Conservation (phyloP, 345 rosid species). For the Aegle marmelos region DNA sequence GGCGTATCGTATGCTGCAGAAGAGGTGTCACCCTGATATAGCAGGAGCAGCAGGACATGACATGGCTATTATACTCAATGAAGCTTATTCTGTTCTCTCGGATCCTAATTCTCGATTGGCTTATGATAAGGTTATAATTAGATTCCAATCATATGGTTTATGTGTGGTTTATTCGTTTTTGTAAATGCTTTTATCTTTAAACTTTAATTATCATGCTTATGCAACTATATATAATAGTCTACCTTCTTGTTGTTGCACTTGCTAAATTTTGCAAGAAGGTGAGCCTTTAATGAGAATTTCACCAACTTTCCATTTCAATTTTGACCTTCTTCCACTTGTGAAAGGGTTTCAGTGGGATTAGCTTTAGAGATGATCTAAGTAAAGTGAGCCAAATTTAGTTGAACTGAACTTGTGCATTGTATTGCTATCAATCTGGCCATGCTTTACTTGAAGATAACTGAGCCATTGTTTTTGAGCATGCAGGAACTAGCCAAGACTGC, state of each 20-base stretch:
- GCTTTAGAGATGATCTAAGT: too few relatives aligned
- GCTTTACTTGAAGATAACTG: neutral
- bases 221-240: too few relatives aligned
- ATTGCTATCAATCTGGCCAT: neutral
- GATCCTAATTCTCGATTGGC: conserved; percentile 65
- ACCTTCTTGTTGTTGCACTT: too few relatives aligned
- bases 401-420: neutral
- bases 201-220: too few relatives aligned
- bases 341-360: too few relatives aligned
- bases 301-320: too few relatives aligned
- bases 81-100: conserved; percentile 66
- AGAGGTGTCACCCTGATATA: conserved; percentile 83
- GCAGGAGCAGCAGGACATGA: conserved; percentile 80
- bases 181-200: too few relatives aligned
- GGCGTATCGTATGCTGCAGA: conserved; percentile 74
- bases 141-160: too few relatives aligned
- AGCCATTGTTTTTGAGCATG: neutral
- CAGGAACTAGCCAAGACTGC: conserved; percentile 75
- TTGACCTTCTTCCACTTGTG: too few relatives aligned
- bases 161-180: too few relatives aligned
- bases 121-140: conserved; percentile 61
- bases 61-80: conserved; percentile 87
- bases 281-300: too few relatives aligned
- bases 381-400: neutral
- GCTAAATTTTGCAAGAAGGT: too few relatives aligned